Conservation (phyloP, 306 rosid genomes). For the Dryas octopetala region DNA sequence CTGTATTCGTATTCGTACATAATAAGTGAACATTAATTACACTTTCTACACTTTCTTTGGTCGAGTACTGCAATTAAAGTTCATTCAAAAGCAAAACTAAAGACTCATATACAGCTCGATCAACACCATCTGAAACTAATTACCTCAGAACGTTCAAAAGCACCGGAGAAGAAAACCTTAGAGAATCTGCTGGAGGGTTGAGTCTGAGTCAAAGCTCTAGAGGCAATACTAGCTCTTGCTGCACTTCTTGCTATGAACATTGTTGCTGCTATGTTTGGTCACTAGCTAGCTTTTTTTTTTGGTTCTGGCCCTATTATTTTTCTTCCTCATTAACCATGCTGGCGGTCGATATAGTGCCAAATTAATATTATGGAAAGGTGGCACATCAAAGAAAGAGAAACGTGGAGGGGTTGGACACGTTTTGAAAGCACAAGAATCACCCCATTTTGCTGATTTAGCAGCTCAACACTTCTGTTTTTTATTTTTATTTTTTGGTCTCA, state of each 20-base stretch:
- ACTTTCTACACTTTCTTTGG: no score
- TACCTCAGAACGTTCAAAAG: constrained; percentile 33
- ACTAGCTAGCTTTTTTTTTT: neutral
- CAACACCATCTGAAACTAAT: neutral
- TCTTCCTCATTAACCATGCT: neutral
- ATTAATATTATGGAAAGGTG: constrained; percentile 11
- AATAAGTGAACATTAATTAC: no score
- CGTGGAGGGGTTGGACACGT: constrained; percentile 27
- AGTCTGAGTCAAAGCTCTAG: neutral
- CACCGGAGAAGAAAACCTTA: constrained; percentile 25
- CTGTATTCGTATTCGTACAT: no score
- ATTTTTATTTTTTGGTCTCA: neutral
- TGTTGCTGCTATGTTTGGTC: constrained; percentile 1
- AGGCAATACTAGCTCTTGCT: neutral
- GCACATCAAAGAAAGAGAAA: constrained; percentile 13
- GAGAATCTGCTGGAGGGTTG: neutral
- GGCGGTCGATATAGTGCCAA: neutral
- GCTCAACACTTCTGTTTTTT: neutral
- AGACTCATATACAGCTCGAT: neutral
- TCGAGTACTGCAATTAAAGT: no score
- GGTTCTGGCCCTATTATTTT: neutral
- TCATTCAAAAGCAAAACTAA: neutral
- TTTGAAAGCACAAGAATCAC: neutral
- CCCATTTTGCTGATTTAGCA: neutral
- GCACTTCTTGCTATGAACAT: constrained; percentile 20